Evolutionary conservation across 2,329 filamentous ascomycete species (phyloP).

Genomic region (Aureobasidium sp.): DNA sequence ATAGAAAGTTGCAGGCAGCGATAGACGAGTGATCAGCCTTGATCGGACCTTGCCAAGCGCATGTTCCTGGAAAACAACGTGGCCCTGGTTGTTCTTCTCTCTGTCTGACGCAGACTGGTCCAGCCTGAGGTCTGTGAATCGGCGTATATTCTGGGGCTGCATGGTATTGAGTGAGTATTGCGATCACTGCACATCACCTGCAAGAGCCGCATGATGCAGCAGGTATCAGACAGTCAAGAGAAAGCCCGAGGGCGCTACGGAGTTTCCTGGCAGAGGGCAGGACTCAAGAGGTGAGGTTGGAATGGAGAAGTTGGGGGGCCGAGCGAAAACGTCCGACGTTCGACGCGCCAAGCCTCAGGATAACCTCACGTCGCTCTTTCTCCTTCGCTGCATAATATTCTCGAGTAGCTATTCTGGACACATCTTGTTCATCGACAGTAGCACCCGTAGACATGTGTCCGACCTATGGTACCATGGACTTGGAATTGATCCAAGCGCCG

Average conservation of each 20-base stretch:
- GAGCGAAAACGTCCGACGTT: constrained; percentile 7
- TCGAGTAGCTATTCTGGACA: background rate
- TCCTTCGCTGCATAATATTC: background rate
- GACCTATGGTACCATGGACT: background rate
- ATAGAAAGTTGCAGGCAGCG: background rate
- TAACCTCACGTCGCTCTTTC: background rate
- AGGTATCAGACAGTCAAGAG: background rate
- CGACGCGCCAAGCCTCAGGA: constrained; percentile 1
- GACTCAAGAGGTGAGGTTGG: constrained; percentile 10
- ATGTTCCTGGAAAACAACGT: background rate
- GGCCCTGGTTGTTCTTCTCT: background rate
- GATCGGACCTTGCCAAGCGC: background rate
- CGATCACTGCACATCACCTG: background rate
- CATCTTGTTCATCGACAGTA: background rate
- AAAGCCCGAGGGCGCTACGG: constrained; percentile 10
- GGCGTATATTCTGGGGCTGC: background rate
- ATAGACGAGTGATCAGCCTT: background rate
- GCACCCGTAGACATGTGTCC: background rate
- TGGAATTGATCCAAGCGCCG: background rate
- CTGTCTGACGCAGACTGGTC: background rate
- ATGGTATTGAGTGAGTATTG: background rate
- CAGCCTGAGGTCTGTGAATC: background rate
- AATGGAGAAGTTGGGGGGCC: background rate
- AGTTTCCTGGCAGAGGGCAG: background rate
- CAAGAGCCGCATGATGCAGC: constrained; percentile 9